phyloP scores from a whole-genome alignment of 495 filamentous ascomycete genomes.

The Neurospora sp. region DNA sequence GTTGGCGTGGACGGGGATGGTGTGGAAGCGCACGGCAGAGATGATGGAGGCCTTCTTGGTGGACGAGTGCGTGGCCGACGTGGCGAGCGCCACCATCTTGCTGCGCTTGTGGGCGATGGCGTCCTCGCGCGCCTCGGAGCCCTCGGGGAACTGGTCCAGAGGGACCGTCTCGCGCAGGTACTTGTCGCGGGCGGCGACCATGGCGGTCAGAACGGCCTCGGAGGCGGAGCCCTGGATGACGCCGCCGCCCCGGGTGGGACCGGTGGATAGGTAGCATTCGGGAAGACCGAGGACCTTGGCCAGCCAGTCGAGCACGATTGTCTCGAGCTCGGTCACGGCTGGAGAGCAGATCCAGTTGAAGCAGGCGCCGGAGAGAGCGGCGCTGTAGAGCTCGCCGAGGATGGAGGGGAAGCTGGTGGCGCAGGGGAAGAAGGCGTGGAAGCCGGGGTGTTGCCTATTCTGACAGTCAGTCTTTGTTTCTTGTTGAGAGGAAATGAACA shows the following conservation, averaged over 20 bases:
- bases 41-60: constrained; percentile 84
- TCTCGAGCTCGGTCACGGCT: constrained; percentile 93
- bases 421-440: constrained; percentile 94
- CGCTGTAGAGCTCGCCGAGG: constrained; percentile 86
- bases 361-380: constrained; percentile 77
- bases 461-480: not conserved
- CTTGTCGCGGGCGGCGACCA: constrained; percentile 84
- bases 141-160: constrained; percentile 42
- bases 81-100: constrained; percentile 71
- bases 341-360: constrained; percentile 98
- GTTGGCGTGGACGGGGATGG: constrained; percentile 48
- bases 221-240: constrained; percentile 93
- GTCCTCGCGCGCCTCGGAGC: constrained; percentile 50
- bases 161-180: constrained; percentile 51
- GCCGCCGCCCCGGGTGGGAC: constrained; percentile 65
- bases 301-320: constrained; percentile 82
- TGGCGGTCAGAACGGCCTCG: constrained; percentile 76
- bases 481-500: not conserved
- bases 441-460: constrained; percentile 67
- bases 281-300: constrained; percentile 65
- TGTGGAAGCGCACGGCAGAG: constrained; percentile 67
- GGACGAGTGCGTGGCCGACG: constrained; percentile 68
- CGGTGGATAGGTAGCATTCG: constrained; percentile 63
- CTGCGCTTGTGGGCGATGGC: constrained; percentile 54
- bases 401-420: constrained; percentile 74